A percentile compares a stretch with the other conserved stretches of the same genome.
Conservation (phyloP, 129 eudicot species). For the Kitagawia praeruptora region DNA sequence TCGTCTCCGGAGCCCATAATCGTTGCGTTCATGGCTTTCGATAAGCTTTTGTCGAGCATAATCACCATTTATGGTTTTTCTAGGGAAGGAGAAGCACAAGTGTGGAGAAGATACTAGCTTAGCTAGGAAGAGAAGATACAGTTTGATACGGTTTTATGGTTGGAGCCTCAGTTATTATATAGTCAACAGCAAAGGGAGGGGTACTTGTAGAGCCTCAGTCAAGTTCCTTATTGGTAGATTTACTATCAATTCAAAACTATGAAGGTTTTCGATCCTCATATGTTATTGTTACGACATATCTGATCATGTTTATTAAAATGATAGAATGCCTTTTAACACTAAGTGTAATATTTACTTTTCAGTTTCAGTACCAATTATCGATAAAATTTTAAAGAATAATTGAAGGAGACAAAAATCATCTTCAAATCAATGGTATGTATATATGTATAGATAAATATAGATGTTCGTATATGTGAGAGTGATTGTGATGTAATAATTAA, state of each 20-base stretch:
- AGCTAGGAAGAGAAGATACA: conserved; percentile 4
- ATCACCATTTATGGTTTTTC: conserved; percentile 31
- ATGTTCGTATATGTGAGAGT: neutral
- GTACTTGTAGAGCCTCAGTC: no score
- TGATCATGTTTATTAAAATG: no score
- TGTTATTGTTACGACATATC: no score
- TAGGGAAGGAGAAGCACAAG: neutral
- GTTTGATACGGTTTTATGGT: neutral
- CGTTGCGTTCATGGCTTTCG: conserved; percentile 56
- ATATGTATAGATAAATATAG: neutral
- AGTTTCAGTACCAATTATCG: no score
- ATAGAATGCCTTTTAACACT: no score
- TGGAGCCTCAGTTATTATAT: conserved; percentile 21
- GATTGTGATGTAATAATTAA: neutral
- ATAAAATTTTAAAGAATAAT: neutral
- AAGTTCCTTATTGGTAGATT: neutral
- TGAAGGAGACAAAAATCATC: neutral
- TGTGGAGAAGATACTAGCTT: neutral
- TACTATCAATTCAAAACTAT: neutral
- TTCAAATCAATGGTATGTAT: neutral
- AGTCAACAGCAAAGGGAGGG: conserved; percentile 9
- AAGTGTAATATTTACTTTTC: no score
- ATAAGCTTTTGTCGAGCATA: conserved; percentile 26
- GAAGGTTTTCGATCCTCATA: no score
- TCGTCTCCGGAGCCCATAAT: conserved; percentile 50